Evolutionary conservation across 2,329 filamentous ascomycete species (phyloP).

Genomic region (Sclerotinia borealis): DNA sequence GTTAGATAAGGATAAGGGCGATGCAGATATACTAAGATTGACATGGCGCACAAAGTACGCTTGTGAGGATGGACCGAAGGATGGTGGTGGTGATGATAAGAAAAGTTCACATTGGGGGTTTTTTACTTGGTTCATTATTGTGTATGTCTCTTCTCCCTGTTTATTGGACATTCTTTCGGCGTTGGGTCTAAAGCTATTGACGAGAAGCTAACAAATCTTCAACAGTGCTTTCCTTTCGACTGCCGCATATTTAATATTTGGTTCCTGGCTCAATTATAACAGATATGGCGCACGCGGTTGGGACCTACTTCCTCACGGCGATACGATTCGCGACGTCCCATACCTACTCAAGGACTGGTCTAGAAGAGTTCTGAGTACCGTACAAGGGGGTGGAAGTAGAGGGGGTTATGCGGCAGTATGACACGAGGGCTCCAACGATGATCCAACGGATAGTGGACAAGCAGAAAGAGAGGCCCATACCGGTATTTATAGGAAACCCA

Average conservation of each 20-base stretch:
- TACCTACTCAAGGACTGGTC: constrained; percentile 89
- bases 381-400: constrained; percentile 76
- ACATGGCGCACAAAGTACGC: constrained; percentile 86
- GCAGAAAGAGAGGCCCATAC: background rate
- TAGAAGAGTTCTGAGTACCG: constrained; percentile 70
- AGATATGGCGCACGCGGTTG: constrained; percentile 91
- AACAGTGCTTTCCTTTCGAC: constrained; percentile 76
- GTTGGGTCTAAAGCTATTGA: background rate
- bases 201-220: constrained; percentile 10
- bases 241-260: constrained; percentile 91
- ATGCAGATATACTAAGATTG: constrained; percentile 60
- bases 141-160: constrained; percentile 52
- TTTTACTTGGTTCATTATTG: constrained; percentile 93
- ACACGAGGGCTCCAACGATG: background rate
- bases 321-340: constrained; percentile 85
- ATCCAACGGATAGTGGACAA: background rate
- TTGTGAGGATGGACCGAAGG: constrained; percentile 56
- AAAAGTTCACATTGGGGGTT: constrained; percentile 73
- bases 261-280: constrained; percentile 98
- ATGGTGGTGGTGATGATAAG: constrained; percentile 37
- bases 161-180: background rate
- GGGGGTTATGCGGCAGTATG: constrained; percentile 89
- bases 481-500: background rate
- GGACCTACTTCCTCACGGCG: constrained; percentile 89
- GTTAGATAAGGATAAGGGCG: constrained; percentile 58